Evolutionary conservation across 2,329 filamentous ascomycete species (phyloP).

Genomic region (Hymenoscyphus fraxineus): DNA sequence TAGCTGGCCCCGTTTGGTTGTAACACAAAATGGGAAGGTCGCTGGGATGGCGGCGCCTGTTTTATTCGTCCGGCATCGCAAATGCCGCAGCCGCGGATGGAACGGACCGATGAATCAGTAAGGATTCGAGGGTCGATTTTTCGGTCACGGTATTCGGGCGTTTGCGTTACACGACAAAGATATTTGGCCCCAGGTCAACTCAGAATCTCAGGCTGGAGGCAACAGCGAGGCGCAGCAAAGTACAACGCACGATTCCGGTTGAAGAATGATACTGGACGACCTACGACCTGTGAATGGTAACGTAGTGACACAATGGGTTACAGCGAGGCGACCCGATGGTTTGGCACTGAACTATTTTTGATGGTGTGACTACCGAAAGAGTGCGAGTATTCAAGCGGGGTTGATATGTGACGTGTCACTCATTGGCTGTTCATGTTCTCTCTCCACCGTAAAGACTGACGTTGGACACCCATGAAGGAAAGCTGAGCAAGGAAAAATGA

Average conservation of each 20-base stretch:
- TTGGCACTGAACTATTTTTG: background rate
- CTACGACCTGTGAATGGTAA: background rate
- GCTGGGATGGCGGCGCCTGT: background rate
- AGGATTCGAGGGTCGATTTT: background rate
- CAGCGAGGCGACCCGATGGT: conserved; percentile 3
- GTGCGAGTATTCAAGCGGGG: conserved; percentile 2
- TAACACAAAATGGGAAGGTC: conserved; percentile 6
- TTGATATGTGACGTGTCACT: conserved; percentile 4
- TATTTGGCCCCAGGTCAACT: background rate
- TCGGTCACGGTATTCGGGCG: background rate
- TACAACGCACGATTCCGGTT: background rate
- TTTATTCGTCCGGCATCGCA: conserved; percentile 9
- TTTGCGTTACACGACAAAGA: background rate
- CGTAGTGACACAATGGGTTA: background rate
- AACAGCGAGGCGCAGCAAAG: conserved; percentile 1
- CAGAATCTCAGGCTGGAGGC: background rate
- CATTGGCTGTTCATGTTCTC: background rate
- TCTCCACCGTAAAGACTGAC: background rate
- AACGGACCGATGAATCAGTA: background rate
- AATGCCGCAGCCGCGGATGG: conserved; percentile 9
- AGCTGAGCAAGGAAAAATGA: background rate
- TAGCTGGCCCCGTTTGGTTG: background rate
- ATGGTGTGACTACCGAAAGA: background rate
- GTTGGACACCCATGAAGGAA: background rate
- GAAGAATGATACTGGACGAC: too few relatives aligned